Conservation (phyloP, 2,329 filamentous ascomycete species). For the Fusarium sulawesiense region DNA sequence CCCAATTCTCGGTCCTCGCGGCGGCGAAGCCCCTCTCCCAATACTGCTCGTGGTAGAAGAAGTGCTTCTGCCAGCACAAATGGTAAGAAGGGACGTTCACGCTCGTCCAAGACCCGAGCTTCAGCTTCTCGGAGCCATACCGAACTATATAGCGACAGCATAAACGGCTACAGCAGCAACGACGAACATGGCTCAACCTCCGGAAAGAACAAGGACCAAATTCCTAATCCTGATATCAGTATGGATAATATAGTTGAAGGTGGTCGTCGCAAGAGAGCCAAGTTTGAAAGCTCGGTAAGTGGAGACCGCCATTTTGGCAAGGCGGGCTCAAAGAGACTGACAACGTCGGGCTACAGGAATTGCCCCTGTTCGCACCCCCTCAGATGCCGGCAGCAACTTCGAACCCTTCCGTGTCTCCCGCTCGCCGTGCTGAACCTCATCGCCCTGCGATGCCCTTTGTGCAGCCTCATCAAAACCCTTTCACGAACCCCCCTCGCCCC, state of each 20-base stretch:
- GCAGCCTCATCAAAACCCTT: conserved; percentile 80
- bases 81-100: conserved; percentile 74
- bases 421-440: conserved; percentile 80
- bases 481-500: conserved; percentile 78
- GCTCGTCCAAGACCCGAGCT: conserved; percentile 75
- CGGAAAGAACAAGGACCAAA: conserved; percentile 83
- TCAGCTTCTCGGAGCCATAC: conserved; percentile 58
- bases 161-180: conserved; percentile 86
- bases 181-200: conserved; percentile 80
- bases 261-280: conserved; percentile 92
- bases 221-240: conserved; percentile 96
- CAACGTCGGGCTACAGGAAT: conserved; percentile 72
- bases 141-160: conserved; percentile 73
- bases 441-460: conserved; percentile 80
- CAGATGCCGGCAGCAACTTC: conserved; percentile 95
- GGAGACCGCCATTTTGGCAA: conserved; percentile 42
- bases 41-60: conserved; percentile 74
- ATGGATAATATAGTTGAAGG: conserved; percentile 98
- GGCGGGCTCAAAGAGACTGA: conserved; percentile 41
- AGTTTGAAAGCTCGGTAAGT: conserved; percentile 96
- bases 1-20: conserved; percentile 77
- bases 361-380: conserved; percentile 92
- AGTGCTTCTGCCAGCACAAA: conserved; percentile 76
- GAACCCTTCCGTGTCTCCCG: conserved; percentile 95
- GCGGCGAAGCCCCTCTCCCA: conserved; percentile 82